Conservation (phyloP, 306 rosid species). For the Cucumis melo region DNA sequence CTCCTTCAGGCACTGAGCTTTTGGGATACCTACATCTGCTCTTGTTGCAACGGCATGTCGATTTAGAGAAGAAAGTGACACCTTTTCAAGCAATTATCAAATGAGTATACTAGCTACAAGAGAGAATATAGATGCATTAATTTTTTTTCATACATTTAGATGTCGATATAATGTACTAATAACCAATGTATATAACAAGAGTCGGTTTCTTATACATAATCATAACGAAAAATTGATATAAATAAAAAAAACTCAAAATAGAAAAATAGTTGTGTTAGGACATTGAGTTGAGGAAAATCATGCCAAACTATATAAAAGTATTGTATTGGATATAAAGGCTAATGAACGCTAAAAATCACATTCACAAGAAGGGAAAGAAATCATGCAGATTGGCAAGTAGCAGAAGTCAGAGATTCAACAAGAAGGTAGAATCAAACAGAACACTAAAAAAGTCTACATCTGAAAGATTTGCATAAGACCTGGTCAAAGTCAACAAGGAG, state of each 20-base stretch:
- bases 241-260: neutral
- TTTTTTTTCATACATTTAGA: neutral
- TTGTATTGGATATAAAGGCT: neutral
- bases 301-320: neutral
- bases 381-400: neutral
- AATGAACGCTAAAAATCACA: neutral
- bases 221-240: neutral
- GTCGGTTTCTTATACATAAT: neutral
- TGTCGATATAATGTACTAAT: neutral
- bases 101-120: conserved; percentile 17
- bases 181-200: too few relatives aligned
- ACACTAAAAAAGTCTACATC: neutral
- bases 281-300: neutral
- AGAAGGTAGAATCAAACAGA: neutral
- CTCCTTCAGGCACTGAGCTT: conserved; percentile 89
- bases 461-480: conserved; percentile 24
- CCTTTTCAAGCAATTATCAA: conserved; percentile 55
- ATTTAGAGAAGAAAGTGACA: conserved; percentile 92
- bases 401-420: neutral
- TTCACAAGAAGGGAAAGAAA: neutral
- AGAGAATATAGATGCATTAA: neutral
- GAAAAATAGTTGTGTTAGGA: neutral
- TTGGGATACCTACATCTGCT: conserved; percentile 91
- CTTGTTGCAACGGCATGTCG: conserved; percentile 99
- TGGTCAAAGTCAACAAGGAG: conserved; percentile 96